These are phyloP conservation scores for Fusarium acutatum DNA, from an alignment of 2,329 filamentous ascomycete species.

Conservation along the genomic window DNA sequence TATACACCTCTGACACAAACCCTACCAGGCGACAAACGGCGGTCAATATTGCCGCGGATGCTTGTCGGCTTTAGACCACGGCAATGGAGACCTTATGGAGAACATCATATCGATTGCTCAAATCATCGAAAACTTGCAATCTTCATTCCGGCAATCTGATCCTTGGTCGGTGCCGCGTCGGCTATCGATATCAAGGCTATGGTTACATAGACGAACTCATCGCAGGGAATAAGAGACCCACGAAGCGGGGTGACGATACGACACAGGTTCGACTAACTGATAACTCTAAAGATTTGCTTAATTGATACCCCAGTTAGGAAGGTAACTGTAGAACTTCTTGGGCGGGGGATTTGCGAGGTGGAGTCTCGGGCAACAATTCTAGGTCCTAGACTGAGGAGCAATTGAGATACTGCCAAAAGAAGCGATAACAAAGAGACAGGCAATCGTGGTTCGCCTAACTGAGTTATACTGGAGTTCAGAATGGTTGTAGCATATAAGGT, in stretches of 20 bases:
- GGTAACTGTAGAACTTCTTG: neutral
- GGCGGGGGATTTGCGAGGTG: conserved; percentile 4
- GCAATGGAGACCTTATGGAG: neutral
- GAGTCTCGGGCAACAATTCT: conserved; percentile 19
- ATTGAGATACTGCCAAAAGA: neutral
- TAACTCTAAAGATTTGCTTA: conserved; percentile 21
- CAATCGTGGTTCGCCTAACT: neutral
- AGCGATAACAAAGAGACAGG: neutral
- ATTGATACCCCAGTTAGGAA: conserved; percentile 17
- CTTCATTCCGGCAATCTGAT: neutral
- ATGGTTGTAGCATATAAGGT: neutral
- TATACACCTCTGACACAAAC: neutral
- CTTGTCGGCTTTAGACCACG: neutral
- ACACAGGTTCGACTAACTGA: neutral
- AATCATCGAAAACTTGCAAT: neutral
- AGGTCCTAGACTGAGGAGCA: conserved; percentile 6
- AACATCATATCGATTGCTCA: neutral
- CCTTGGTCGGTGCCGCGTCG: neutral
- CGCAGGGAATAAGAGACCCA: neutral
- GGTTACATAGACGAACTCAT: neutral
- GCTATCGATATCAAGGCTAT: neutral
- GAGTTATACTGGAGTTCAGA: neutral
- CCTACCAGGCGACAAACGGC: neutral
- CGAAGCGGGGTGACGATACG: conserved; percentile 1
- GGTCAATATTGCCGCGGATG: neutral